Evolutionary conservation across 192 early-diverging fungal species (phyloP), one percentile per base, ranked within the genome.

Genomic region (Coemansia sp.): DNA sequence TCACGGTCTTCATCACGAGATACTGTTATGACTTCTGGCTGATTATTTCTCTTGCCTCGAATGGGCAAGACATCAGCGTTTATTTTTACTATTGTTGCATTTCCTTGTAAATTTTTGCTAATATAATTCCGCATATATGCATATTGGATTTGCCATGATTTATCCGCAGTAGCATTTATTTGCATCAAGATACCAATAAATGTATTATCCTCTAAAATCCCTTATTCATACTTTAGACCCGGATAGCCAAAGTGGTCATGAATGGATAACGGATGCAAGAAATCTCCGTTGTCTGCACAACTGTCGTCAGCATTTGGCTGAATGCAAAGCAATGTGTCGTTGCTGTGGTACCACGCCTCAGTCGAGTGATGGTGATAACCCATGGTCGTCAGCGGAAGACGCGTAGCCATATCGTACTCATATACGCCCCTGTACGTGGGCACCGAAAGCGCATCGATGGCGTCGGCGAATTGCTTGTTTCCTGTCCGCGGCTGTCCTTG

Each of bases 291-390:
- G 17, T 25, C 56, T 9, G 70, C 56, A 20, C 75, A 71, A 6
- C 66, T 55, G 25, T 72, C 66, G 15, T 47, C 54, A 5, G 31
- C 11, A 14, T 47, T 57, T 10, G 61, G 68, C 5, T 61, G 55
- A 15, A 57, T 23, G 57, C 74, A 76, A 6, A 71, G 25, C 2
- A 26, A 34, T 4, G 74, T 71, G 4, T 64, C 25, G 18, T 70
- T 69, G 14, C 63, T n/a, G 26, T 76, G 69, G 25, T 70, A 61
- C 79, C 79, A 82, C 1, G 56, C 51, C 40, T 82, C 79, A 24
- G 58, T 67, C 12, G 47, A 26, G 21, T 73, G 57, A n/a, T 82
- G 79, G 20, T 46, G 51, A 44, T 71, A 82, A 11, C 62, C 79
- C 48, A 79, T 44, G 15, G 46, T 50, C 3, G 31, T 31, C 6